Percentiles rank a stretch among this genome's conserved stretches.
These are phyloP conservation scores for Exsudoporus floridanus DNA, from an alignment of 1,284 basidiomycete genomes.

Conservation along the genomic window DNA sequence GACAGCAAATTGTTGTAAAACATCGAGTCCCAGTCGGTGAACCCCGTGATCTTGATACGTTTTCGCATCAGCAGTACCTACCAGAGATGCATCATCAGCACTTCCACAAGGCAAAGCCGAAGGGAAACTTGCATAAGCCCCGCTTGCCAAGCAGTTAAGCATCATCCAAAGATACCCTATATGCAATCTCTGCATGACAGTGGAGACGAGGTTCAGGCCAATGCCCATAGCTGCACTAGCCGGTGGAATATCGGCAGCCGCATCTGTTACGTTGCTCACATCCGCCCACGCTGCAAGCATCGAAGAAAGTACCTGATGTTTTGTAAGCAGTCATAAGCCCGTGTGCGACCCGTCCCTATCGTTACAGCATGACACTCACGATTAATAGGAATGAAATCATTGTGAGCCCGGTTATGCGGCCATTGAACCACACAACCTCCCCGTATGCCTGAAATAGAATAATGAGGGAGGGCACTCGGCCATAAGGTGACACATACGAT, in stretches of 20 bases:
- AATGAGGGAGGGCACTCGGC: conserved; percentile 4
- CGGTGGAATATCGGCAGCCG: conserved; percentile 40
- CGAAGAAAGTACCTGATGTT: conserved; percentile 81
- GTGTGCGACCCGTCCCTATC: not conserved
- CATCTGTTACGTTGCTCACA: conserved; percentile 55
- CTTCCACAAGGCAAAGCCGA: conserved; percentile 7
- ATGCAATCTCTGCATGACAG: conserved; percentile 61
- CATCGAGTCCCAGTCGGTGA: conserved; percentile 99
- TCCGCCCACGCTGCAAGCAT: conserved; percentile 96
- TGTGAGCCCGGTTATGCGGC: conserved; percentile 84
- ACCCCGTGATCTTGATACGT: conserved; percentile 95
- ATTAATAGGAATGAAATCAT: conserved; percentile 91
- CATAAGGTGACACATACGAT: conserved; percentile 60
- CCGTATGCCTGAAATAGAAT: conserved; percentile 76
- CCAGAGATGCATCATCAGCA: not conserved
- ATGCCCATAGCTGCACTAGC: conserved; percentile 42
- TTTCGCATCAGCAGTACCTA: conserved; percentile 96
- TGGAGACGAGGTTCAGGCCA: conserved; percentile 47
- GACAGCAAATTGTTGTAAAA: conserved; percentile 98
- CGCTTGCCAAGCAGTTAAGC: conserved; percentile 87
- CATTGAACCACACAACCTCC: conserved; percentile 96
- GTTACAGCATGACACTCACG: conserved; percentile 49
- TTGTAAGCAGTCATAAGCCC: not conserved
- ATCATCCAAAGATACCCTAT: conserved; percentile 97
- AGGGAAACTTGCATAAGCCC: conserved; percentile 75